Percentiles rank a stretch among this genome's conserved stretches.
These are phyloP conservation scores for Zea luxurians DNA, from an alignment of 176 grass and related monocot genomes.

Conservation along the genomic window DNA sequence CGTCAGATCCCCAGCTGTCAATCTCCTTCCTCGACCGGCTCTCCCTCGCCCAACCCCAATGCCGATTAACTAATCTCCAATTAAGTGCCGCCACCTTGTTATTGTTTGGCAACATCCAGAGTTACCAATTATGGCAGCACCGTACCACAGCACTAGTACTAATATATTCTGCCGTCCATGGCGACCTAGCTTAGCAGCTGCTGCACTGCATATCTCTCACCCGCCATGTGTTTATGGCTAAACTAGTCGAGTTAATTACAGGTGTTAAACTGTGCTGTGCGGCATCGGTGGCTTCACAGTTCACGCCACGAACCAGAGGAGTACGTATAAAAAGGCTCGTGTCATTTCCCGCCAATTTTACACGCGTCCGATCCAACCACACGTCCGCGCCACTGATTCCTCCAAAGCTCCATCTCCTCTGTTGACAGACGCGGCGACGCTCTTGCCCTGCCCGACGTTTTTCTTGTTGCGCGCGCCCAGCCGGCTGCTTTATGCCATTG, in stretches of 20 bases:
- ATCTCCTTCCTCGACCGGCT: too few relatives aligned
- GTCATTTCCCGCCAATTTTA: conserved; percentile 4
- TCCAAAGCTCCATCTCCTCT: too few relatives aligned
- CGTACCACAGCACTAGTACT: too few relatives aligned
- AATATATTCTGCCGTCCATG: neutral
- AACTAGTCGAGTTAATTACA: neutral
- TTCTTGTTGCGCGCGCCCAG: neutral
- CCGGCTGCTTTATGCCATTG: neutral
- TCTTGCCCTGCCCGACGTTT: too few relatives aligned
- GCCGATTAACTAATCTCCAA: too few relatives aligned
- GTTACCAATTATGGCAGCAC: neutral
- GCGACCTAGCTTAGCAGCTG: neutral
- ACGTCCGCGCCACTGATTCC: neutral
- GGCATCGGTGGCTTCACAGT: neutral
- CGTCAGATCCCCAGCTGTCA: too few relatives aligned
- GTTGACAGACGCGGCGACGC: too few relatives aligned
- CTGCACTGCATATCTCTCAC: too few relatives aligned
- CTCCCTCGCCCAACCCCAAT: too few relatives aligned
- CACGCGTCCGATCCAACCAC: neutral
- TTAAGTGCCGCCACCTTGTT: too few relatives aligned
- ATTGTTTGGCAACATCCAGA: neutral
- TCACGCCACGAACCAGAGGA: neutral
- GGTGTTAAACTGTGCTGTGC: neutral
- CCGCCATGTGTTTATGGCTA: neutral
- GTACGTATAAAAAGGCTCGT: neutral